Evolutionary conservation across 306 rosid species (phyloP), one percentile per base, ranked within the genome.

Genomic region (Acacia acuminata): DNA sequence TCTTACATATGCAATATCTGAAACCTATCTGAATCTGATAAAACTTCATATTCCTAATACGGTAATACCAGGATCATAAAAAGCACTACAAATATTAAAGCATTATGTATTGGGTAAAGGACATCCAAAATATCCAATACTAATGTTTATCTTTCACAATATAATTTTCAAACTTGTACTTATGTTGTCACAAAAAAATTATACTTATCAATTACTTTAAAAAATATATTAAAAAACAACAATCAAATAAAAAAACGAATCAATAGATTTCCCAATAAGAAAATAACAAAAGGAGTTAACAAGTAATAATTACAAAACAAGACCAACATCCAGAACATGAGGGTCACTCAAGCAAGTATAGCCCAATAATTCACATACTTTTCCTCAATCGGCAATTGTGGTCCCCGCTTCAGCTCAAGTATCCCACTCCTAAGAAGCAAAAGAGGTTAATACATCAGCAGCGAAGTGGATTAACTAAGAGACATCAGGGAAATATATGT

Each of bases 371-470:
- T 42, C 51, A 84, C 97, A 78, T 86, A 93, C 99, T 88, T 92
- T 75, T 93, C 96, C 78, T 85, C 84, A 20, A 77, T 51, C 51
- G 93, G 87, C 78, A 90, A 83, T 30, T 90, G 93, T 36, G 92
- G 85, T 43, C 89, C 90, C 48, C 51, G 94, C 88, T 90, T 92
- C 81, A 81, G 82, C 88, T 84, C 91, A 25, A 77, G 65, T 64
- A 81, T 74, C 63, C 86, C 90, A 63, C 81, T 83, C 92, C 98
- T 92, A 75, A 76, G 81, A 58, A 36, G 78, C 48, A 86, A 86
- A 81, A 77, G 79, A 72, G 43, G 47, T 17, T 48, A 30, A 74
- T 43, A 45, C 9, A 77, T 25, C 69, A 67, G 81, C 38, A 50
- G 61, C 50, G n/a, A 77, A 20, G 76, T 75, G 42, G 20, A 73